A percentile compares a stretch with the other conserved stretches of the same genome.
phyloP scores from a whole-genome alignment of 2,329 filamentous ascomycete genomes.

The Fusarium xyrophilum region DNA sequence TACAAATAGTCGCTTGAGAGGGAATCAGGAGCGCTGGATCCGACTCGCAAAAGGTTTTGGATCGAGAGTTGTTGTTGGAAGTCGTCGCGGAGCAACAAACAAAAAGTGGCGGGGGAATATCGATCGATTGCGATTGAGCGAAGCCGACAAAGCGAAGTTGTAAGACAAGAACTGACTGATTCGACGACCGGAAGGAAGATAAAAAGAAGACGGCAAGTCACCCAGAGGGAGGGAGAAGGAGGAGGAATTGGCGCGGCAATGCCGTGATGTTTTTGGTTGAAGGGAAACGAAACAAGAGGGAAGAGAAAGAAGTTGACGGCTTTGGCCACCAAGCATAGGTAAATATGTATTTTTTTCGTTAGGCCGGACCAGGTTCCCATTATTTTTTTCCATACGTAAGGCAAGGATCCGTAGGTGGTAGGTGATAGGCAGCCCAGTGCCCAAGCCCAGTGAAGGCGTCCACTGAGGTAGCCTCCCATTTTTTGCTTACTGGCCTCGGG shows the following conservation, averaged over 20 bases:
- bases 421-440: background rate
- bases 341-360: slow-evolving; percentile 35
- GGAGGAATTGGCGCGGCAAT: slow-evolving; percentile 55
- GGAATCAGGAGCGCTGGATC: slow-evolving; percentile 1
- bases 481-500: slow-evolving; percentile 2
- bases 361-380: background rate
- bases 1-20: slow-evolving; percentile 18
- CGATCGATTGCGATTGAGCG: slow-evolving; percentile 34
- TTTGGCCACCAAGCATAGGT: slow-evolving; percentile 33
- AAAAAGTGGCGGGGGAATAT: slow-evolving; percentile 32
- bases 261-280: slow-evolving; percentile 49
- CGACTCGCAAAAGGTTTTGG: slow-evolving; percentile 3
- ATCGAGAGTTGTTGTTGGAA: slow-evolving; percentile 14
- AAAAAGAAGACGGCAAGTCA: slow-evolving; percentile 50
- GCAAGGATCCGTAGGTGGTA: background rate
- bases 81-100: slow-evolving; percentile 33
- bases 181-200: slow-evolving; percentile 44
- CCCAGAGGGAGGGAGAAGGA: slow-evolving; percentile 45
- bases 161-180: slow-evolving; percentile 47
- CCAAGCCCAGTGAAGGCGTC: slow-evolving; percentile 10
- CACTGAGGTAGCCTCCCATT: background rate
- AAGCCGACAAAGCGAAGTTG: slow-evolving; percentile 31
- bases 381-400: slow-evolving; percentile 13
- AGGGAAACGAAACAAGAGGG: slow-evolving; percentile 36
- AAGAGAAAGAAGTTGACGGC: slow-evolving; percentile 29